Evolutionary conservation across 192 early-diverging fungal genomes (phyloP).

Genomic region (Linnemannia schmuckeri): DNA sequence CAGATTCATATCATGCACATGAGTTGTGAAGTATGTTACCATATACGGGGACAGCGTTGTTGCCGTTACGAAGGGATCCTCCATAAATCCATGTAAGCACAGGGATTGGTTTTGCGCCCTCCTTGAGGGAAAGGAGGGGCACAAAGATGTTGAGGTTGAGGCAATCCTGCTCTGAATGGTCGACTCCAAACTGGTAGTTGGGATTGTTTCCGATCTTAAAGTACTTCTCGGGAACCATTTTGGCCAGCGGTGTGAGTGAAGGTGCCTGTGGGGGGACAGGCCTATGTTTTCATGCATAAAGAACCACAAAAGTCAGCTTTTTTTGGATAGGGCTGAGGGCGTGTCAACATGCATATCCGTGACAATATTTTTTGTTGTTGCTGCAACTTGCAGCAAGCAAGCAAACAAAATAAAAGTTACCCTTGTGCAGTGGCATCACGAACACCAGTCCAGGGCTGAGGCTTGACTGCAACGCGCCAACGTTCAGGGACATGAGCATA

Average conservation of each 20-base stretch:
- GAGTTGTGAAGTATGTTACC: not conserved
- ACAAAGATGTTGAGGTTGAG: constrained; percentile 46
- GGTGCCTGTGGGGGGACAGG: constrained; percentile 23
- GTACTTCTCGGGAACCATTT: constrained; percentile 6
- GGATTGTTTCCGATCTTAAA: not conserved
- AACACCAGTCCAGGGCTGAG: constrained; percentile 25
- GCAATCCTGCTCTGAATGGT: constrained; percentile 19
- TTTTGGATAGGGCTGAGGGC: not conserved
- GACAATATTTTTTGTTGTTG: not conserved
- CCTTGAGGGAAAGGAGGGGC: constrained; percentile 9
- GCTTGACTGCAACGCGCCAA: constrained; percentile 37
- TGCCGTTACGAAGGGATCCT: constrained; percentile 22
- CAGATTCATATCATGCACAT: too few species aligned
- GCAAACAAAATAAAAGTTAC: not conserved
- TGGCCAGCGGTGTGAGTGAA: constrained; percentile 2
- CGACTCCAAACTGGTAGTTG: constrained; percentile 27
- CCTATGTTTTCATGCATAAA: not conserved
- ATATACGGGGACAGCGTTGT: constrained; percentile 27
- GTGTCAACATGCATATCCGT: not conserved
- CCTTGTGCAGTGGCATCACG: constrained; percentile 38
- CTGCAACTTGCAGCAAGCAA: not conserved
- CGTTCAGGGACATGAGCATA: constrained; percentile 28
- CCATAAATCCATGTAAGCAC: constrained; percentile 44
- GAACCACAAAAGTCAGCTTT: not conserved
- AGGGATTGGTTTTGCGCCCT: constrained; percentile 10